Percentiles rank a stretch among this genome's conserved stretches.
phyloP scores from a whole-genome alignment of 2,329 filamentous ascomycete species.

The Penicillium griseofulvum region DNA sequence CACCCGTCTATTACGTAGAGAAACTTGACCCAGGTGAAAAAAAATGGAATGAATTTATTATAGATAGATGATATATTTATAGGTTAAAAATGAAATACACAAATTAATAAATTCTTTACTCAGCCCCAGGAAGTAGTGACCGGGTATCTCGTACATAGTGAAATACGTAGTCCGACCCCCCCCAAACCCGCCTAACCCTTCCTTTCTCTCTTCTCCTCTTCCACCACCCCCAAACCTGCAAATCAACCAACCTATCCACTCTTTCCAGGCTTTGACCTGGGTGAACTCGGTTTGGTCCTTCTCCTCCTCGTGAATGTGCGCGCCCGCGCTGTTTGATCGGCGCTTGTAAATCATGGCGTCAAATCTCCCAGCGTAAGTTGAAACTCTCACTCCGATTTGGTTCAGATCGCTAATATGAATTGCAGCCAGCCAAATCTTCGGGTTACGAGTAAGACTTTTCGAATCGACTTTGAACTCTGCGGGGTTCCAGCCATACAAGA shows the following conservation, averaged over 20 bases:
- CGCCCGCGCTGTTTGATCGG: constrained; percentile 35
- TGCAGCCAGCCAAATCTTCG: constrained; percentile 79
- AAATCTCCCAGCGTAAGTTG: constrained; percentile 62
- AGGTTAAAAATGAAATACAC: background rate
- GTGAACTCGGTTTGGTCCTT: constrained; percentile 11
- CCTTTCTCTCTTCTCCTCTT: constrained; percentile 17
- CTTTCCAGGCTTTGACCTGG: constrained; percentile 15
- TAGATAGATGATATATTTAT: background rate
- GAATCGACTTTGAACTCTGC: constrained; percentile 18
- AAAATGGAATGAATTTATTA: too few relatives aligned
- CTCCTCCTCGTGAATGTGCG: constrained; percentile 34
- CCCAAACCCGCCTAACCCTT: constrained; percentile 16
- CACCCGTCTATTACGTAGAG: too few relatives aligned
- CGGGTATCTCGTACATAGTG: constrained; percentile 16
- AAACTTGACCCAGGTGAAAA: too few relatives aligned
- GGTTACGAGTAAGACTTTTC: constrained; percentile 71
- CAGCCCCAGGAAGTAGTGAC: constrained; percentile 19
- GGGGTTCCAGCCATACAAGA: constrained; percentile 18
- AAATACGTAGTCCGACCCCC: constrained; percentile 14
- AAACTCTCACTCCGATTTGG: constrained; percentile 3
- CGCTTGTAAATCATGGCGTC: constrained; percentile 51
- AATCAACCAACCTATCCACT: constrained; percentile 9
- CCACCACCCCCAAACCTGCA: constrained; percentile 15
- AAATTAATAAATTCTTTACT: constrained; percentile 12
- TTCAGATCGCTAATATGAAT: constrained; percentile 10